Evolutionary conservation across 2,329 filamentous ascomycete species (phyloP).

Genomic region (Aspergillus flavus): DNA sequence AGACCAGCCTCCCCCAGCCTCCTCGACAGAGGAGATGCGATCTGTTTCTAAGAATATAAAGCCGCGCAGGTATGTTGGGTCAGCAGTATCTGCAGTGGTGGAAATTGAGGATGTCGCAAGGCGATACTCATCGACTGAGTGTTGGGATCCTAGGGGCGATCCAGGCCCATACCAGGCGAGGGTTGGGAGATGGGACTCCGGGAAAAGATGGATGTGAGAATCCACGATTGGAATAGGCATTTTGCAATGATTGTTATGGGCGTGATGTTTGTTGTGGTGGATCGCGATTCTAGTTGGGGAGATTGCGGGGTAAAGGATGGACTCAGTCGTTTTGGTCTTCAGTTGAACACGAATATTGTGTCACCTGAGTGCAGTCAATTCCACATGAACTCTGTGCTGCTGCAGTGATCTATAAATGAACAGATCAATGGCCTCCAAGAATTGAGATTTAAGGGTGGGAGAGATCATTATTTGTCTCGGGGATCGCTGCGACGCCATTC

Average conservation of each 20-base stretch:
- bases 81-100: conserved; percentile 26
- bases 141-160: conserved; percentile 63
- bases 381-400: neutral
- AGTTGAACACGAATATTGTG: neutral
- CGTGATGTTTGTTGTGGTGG: neutral
- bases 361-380: neutral
- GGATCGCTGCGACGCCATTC: conserved; percentile 1
- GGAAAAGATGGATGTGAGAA: conserved; percentile 89
- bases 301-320: neutral
- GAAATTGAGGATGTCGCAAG: conserved; percentile 43
- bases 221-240: conserved; percentile 67
- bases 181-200: conserved; percentile 64
- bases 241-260: neutral
- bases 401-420: neutral
- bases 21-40: conserved; percentile 63
- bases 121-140: conserved; percentile 67
- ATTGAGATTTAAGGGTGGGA: neutral
- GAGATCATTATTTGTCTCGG: neutral
- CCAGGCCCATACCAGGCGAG: conserved; percentile 70
- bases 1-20: conserved; percentile 61
- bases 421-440: neutral
- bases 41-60: conserved; percentile 86
- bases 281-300: no score
- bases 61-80: conserved; percentile 57
- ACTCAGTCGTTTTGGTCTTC: neutral